These are phyloP conservation scores for Neurospora sp. DNA, from an alignment of 495 filamentous ascomycete genomes.

Conservation along the genomic window DNA sequence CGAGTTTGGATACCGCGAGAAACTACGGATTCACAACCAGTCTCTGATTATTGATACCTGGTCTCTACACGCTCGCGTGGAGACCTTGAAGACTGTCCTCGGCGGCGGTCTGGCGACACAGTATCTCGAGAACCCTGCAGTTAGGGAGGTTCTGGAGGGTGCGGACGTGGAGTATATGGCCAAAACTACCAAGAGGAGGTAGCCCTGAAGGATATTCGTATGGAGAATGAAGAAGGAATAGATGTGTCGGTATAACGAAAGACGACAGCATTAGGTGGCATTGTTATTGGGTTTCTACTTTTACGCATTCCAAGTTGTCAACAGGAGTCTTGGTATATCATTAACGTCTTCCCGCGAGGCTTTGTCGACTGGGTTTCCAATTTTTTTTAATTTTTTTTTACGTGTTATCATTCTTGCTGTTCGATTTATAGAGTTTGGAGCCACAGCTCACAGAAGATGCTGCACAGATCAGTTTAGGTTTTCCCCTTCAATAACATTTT, in stretches of 20 bases:
- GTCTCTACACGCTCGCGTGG: conserved; percentile 76
- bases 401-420: background rate
- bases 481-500: too few species aligned
- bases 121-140: conserved; percentile 69
- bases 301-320: background rate
- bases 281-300: background rate
- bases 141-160: conserved; percentile 55
- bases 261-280: background rate
- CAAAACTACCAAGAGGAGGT: background rate
- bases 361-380: background rate
- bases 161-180: conserved; percentile 24
- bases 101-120: conserved; percentile 74
- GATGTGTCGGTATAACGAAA: background rate
- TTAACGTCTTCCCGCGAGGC: background rate
- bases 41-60: conserved; percentile 79
- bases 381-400: too few species aligned
- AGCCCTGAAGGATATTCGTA: background rate
- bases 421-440: background rate
- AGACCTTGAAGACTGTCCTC: conserved; percentile 64
- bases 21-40: conserved; percentile 60
- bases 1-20: conserved; percentile 69
- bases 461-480: too few species aligned
- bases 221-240: background rate
- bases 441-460: background rate
- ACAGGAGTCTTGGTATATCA: background rate